Percentiles rank a stretch among this genome's conserved stretches.
Evolutionary conservation across 345 rosid species (phyloP).

Genomic region (Aquilaria malaccensis): DNA sequence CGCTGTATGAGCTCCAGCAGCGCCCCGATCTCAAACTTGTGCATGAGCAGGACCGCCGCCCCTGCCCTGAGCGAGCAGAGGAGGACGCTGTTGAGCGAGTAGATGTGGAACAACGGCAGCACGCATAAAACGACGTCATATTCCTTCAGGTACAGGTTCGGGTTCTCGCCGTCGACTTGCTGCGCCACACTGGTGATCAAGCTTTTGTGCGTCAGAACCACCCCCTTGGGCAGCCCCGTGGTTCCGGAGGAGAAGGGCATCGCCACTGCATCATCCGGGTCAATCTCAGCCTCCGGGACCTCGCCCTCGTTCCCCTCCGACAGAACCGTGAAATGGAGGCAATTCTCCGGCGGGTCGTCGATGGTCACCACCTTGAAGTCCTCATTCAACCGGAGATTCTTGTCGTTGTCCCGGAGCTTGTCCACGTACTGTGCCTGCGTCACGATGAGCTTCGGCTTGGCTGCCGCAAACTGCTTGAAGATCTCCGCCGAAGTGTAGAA

Average conservation of each 20-base stretch:
- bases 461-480: constrained; percentile 47
- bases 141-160: constrained; percentile 47
- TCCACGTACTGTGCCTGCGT: constrained; percentile 67
- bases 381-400: constrained; percentile 14
- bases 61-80: constrained; percentile 68
- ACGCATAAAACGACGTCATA: constrained; percentile 79
- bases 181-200: constrained; percentile 86
- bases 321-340: constrained; percentile 52
- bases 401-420: constrained; percentile 27
- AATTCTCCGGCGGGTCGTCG: constrained; percentile 59
- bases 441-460: constrained; percentile 53
- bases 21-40: constrained; percentile 73
- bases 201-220: constrained; percentile 71
- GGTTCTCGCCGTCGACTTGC: constrained; percentile 93
- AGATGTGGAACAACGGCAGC: constrained; percentile 80
- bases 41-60: constrained; percentile 73
- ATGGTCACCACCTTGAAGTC: constrained; percentile 48
- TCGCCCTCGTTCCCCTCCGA: constrained; percentile 34
- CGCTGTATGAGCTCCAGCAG: constrained; percentile 65
- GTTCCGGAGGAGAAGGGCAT: constrained; percentile 90
- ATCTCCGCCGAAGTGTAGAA: constrained; percentile 73
- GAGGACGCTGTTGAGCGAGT: constrained; percentile 68
- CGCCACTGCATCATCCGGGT: constrained; percentile 65
- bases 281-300: constrained; percentile 17
- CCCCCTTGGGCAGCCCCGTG: constrained; percentile 90